Base-by-base conservation (phyloP, 129 eudicot genomes). In the Kitagawia praeruptora region DNA sequence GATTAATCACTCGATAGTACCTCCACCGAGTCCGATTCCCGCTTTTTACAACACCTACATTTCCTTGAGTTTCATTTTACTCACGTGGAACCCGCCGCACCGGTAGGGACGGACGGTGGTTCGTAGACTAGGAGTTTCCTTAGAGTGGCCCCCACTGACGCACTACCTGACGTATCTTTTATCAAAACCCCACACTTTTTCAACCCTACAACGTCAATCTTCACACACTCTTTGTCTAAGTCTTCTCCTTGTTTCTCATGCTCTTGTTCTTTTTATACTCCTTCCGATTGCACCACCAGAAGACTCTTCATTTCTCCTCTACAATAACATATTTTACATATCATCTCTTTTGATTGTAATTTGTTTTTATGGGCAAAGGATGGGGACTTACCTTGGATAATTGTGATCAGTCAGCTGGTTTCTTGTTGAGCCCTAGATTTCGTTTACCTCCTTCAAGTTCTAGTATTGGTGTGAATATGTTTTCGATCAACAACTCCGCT, bases 51-150 rank as follows among this genome's bases (percentile, higher is more conserved):
- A n/a, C n/a, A n/a, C n/a, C 66, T 23, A 21, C 66, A 23, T 64
- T 64, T 28, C 40, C 13, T 12, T 0, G 37, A 11, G 12, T 72
- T 81, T 80, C 85, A 81, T 85, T 85, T 82, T 80, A 79, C 64
- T 80, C 93, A 85, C 93, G 90, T 89, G 91, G 72, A 73, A 87
- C 86, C 76, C 86, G 91, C 89, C 94, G 97, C 92, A 85, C 81
- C 74, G 61, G 63, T 40, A 87, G 97, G 92, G 84, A 84, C 85
- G 31, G 66, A 84, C 85, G 66, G 66, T 56, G 66, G 12, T 56
- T 21, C 66, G 13, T 7, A 23, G 31, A 56, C 66, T 56, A 23
- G 23, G 64, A 56, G 2, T 56, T 56, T 56, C 14, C 9, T 4
- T 0, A 56, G 66, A 5, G 5, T 72, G 86, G 89, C 40, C 64